Evolutionary conservation across 306 rosid genomes (phyloP), one percentile per base, ranked within the genome.

Genomic region (Vigna mungo): DNA sequence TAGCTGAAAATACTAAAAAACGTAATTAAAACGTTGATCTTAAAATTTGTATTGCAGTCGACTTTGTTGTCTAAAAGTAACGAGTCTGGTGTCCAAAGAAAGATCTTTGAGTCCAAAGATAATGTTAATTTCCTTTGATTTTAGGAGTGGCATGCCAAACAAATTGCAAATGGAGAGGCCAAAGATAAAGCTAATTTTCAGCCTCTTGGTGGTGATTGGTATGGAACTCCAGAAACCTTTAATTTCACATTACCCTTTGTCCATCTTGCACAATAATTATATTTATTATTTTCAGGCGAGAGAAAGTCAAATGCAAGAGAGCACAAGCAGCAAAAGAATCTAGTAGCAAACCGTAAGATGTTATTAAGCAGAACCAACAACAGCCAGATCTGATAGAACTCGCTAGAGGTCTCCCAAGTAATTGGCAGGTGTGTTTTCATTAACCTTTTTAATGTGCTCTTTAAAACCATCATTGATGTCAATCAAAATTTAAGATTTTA

Each of bases 141-240:
- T 63, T 78, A 58, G 99, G 96, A 92, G 80, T 95, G 99, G 99
- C 88, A 32, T 62, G 92, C 97, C 0, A 91, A 91, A 75, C 99
- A 95, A 77, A 92, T 95, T 82, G 85, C 91, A 4, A 92, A 91
- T 72, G 99, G 97, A 82, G 99, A 89, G 81, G 99, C 97, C 66
- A 95, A 83, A 87, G 97, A 90, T 71, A 95, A 95, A 77, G 97
- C 99, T 18, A 92, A 95, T 81, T 95, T 95, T 81, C 99, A 95
- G 80, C 99, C 98, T 64, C 84, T 95, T 46, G 98, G 97, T 30
- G 93, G 97, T 60, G 93, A 92, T 86, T 95, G 99, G 99, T 92
- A 91, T 56, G 94, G 30, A 34, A 44, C 60, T 71, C 20, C 62
- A 27, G n/a, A 74, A 17, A 30, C 52, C 54, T 58, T 58, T 72